Evolutionary conservation across 108 stramenopile species (phyloP), one percentile per base, ranked within the genome.

Genomic region (Skeletonema costatum): DNA sequence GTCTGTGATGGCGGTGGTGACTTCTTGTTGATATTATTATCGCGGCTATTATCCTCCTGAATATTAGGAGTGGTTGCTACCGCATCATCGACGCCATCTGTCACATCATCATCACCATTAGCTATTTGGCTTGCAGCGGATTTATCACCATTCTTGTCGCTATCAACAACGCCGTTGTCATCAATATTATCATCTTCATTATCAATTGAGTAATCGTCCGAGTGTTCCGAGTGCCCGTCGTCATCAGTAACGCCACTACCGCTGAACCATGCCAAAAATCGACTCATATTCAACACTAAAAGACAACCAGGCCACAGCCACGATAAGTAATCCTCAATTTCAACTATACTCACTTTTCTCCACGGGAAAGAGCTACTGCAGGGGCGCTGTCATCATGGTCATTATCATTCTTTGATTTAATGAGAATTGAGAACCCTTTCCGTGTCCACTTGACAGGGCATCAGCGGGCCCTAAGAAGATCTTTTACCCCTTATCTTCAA

Each of bases 211-310:
- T 56, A 25, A 10, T 56, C 53, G 17, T 9, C 53, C 5, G 53
- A 56, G 25, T 56, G 16, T 25, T 29, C 10, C 6, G 2, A 16
- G 25, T 56, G 25, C 7, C 9, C 53, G 6, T 56, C 17, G 25
- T 56, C 10, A 0, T 4, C 25, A 5, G n/a, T n/a, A n/a, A 4
- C 50, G 2, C 32, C 25, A 12, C 32, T 5, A 35, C 61, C 32
- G 32, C 68, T 59, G 13, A 56, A 32, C 68, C 68, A 70, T 12
- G 51, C 68, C 25, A 70, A 70, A 5, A 70, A 11, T 16, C 68
- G 53, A 32, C 16, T 16, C 68, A 70, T 70, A 48, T 32, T 68
- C 21, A 38, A 25, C 25, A 25, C 25, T 25, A 0, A 25, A 25
- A 25, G 25, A 25, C 25, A 25, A 25, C 25, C 25, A 25, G 0